Evolutionary conservation across 2,329 filamentous ascomycete genomes (phyloP), one percentile per base, ranked within the genome.

Genomic region (Botryotinia calthae): DNA sequence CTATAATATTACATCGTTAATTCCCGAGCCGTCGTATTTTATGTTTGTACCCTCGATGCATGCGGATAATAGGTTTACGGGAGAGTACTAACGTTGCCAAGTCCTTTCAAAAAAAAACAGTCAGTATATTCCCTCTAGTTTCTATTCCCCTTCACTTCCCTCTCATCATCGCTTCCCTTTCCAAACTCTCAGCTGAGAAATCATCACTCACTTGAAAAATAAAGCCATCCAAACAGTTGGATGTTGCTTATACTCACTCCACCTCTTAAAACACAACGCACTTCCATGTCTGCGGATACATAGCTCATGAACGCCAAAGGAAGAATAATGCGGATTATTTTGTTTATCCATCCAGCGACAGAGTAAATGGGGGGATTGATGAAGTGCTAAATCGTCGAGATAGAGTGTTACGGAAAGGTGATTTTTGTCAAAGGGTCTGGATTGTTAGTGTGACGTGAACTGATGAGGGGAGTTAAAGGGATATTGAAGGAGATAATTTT

Each of bases 351-450:
- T 77, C 77, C 78, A 81, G 22, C 80, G 78, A 69, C 79, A 81
- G n/a, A 81, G 74, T 16, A 81, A 70, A 42, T 79, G 73, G 4
- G 78, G 76, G 10, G 77, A 61, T 62, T 62, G 59, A 59, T 78
- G 71, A 16, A 74, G 80, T 73, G 86, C 82, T 54, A 77, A 76
- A 8, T 82, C 79, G 74, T 85, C 85, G 22, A 87, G 76, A 76
- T 86, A 88, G 51, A 86, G 83, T n/a, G 85, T 85, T 63, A 90
- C 79, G 0, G 86, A 86, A 46, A 90, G 79, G 37, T 82, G 83
- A 68, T 88, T 87, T 54, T 87, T 84, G 73, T 90, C 85, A 75
- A 90, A 89, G 2, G 84, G 81, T 64, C 87, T 88, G 69, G 3
- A 54, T 58, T 34, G 54, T 48, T 10, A 58, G 64, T 42, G 28